These are phyloP conservation scores for Zopfia rhizophila DNA, from an alignment of 2,329 filamentous ascomycete genomes.

Conservation along the genomic window DNA sequence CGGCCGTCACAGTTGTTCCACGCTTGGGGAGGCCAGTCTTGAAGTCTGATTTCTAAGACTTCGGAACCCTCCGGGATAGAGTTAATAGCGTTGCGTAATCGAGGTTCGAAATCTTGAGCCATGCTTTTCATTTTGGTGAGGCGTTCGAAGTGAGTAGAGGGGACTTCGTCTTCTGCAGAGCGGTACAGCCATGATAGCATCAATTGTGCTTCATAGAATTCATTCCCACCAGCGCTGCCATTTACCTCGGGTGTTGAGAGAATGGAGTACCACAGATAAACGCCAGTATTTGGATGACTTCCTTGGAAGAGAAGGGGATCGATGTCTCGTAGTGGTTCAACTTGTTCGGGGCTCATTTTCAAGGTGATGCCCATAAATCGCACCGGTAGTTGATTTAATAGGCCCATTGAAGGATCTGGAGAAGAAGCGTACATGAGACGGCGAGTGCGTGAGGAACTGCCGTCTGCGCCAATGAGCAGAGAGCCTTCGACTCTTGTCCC, in stretches of 20 bases:
- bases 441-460: slow-evolving; percentile 52
- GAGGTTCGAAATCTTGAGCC: slow-evolving; percentile 13
- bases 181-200: slow-evolving; percentile 57
- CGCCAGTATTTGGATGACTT: slow-evolving; percentile 20
- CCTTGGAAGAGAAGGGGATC: slow-evolving; percentile 32
- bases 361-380: slow-evolving; percentile 53
- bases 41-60: slow-evolving; percentile 24
- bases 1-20: slow-evolving; percentile 18
- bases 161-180: slow-evolving; percentile 17
- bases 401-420: slow-evolving; percentile 26
- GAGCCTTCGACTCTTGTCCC: slow-evolving; percentile 12
- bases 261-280: slow-evolving; percentile 40
- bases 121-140: slow-evolving; percentile 23
- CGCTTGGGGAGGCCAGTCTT: slow-evolving; percentile 20
- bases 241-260: slow-evolving; percentile 55
- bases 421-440: slow-evolving; percentile 37
- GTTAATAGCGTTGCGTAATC: slow-evolving; percentile 9
- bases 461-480: slow-evolving; percentile 54
- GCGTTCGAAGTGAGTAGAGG: slow-evolving; percentile 6
- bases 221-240: slow-evolving; percentile 44
- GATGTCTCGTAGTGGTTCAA: slow-evolving; percentile 22
- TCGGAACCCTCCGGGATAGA: slow-evolving; percentile 19
- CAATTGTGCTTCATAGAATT: slow-evolving; percentile 57
- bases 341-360: slow-evolving; percentile 48
- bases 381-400: slow-evolving; percentile 50